Base-by-base conservation (phyloP, 1,284 basidiomycete genomes). In the Inonotus hispidus region DNA sequence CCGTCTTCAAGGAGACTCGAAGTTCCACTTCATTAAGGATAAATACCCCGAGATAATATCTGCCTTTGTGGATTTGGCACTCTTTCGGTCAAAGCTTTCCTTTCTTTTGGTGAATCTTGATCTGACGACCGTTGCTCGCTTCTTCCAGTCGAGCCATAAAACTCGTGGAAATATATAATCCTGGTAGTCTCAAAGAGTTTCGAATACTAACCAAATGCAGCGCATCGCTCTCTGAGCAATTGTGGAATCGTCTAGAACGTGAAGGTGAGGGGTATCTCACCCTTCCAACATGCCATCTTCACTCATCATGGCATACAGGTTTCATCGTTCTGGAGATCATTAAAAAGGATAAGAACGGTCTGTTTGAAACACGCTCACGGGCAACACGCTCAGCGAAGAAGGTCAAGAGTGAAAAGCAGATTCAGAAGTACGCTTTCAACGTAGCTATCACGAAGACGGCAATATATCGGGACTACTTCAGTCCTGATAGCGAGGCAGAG, bases 91-190 rank as follows among this genome's bases (percentile, higher is more conserved):
- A n/a, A 21, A 43, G 59, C 53, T 71, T 60, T 21, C 35, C 27
- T 13, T 27, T 58, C n/a, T 11, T 27, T 35, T n/a, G 59, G 38
- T 49, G 53, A 60, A 46, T 52, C 46, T 14, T 41, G 13, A 58
- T 3, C 32, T 37, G 32, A 54, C 60, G 29, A 56, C n/a, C 25
- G 50, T 46, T 62, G 16, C 23, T 56, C 53, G 46, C 43, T 59
- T 61, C 29, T 50, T 55, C 39, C 63, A 92, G 89, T 68, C 80
- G 88, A 54, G 86, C 88, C 13, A 87, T 92, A 67, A 92, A 92
- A 68, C 71, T 85, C 43, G 83, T 79, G 27, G 86, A 91, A 68
- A 72, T 70, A 11, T 68, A 78, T 53, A 77, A 76, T 37, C 79
- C 81, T 1, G 75, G 77, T 29, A 78, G 76, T 10, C 73, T 77